Evolutionary conservation across 164 flowering plant species (phyloP).

Genomic region (Akebia trifoliata): DNA sequence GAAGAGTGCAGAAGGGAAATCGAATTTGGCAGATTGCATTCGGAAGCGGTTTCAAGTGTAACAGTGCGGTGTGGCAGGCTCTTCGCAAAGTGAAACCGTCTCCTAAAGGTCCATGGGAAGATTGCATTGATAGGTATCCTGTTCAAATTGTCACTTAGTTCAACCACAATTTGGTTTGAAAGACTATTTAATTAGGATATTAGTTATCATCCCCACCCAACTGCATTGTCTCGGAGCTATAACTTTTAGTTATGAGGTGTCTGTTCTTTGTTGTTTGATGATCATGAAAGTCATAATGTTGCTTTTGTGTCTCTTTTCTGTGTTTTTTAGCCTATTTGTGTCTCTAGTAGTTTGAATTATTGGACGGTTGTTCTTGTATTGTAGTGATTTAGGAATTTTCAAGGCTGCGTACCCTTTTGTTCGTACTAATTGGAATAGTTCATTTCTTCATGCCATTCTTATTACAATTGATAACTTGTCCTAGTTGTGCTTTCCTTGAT

Average conservation of each 20-base stretch:
- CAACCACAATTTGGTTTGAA: background rate
- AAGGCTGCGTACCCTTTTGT: background rate
- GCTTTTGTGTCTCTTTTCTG: background rate
- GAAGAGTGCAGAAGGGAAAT: slow-evolving; percentile 34
- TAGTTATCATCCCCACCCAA: background rate
- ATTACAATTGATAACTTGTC: background rate
- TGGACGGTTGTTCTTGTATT: slow-evolving; percentile 13
- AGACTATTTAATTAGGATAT: slow-evolving; percentile 8
- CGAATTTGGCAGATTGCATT: slow-evolving; percentile 44
- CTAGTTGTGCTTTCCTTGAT: background rate
- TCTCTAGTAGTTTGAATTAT: slow-evolving; percentile 5
- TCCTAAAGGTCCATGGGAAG: slow-evolving; percentile 29
- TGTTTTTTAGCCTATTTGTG: background rate
- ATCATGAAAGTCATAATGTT: slow-evolving; percentile 8
- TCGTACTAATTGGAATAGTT: slow-evolving; percentile 4
- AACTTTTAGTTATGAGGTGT: slow-evolving; percentile 1
- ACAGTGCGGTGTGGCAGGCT: slow-evolving; percentile 42
- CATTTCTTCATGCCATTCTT: slow-evolving; percentile 11
- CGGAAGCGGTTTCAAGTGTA: slow-evolving; percentile 39
- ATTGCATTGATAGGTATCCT: slow-evolving; percentile 38
- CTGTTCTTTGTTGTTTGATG: slow-evolving; percentile 3
- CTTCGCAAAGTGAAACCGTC: slow-evolving; percentile 15
- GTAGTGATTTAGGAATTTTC: slow-evolving; percentile 1
- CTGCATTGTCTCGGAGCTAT: background rate
- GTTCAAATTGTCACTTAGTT: slow-evolving; percentile 18